Evolutionary conservation across 2,329 filamentous ascomycete species (phyloP).

Genomic region (Xylariales sp.): DNA sequence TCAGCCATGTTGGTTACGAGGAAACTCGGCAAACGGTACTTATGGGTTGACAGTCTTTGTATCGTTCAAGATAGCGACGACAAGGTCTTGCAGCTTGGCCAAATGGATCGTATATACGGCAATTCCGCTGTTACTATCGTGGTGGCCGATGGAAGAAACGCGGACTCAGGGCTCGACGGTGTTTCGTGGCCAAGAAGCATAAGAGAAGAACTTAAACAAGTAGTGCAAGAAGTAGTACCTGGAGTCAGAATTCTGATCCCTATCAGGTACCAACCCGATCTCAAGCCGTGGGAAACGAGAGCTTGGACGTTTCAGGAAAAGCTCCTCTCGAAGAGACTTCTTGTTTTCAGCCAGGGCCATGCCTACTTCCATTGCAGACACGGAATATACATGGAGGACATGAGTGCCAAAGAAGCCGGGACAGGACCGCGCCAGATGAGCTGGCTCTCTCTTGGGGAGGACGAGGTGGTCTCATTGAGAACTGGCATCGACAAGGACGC

Average conservation of each 20-base stretch:
- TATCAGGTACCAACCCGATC: background rate
- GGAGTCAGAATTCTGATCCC: background rate
- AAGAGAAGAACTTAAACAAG: background rate
- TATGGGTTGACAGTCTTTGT: slow-evolving; percentile 2
- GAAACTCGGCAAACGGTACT: background rate
- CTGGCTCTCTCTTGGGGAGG: background rate
- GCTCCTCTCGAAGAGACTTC: background rate
- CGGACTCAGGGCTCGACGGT: slow-evolving; percentile 1
- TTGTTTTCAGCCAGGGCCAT: background rate
- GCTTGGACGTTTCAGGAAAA: slow-evolving; percentile 1
- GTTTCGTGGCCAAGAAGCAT: background rate
- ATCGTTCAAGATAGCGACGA: slow-evolving; percentile 1
- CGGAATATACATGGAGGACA: slow-evolving; percentile 1
- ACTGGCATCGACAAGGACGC: background rate
- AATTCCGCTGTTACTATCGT: slow-evolving; percentile 1
- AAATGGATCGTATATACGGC: background rate
- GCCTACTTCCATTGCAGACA: slow-evolving; percentile 1
- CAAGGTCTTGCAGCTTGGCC: slow-evolving; percentile 1
- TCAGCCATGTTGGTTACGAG: slow-evolving; percentile 1
- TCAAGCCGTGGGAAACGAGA: slow-evolving; percentile 1
- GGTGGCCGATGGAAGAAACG: background rate
- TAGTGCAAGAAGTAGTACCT: slow-evolving; percentile 1
- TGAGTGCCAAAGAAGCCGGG: background rate
- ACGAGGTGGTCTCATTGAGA: background rate
- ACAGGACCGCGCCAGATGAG: background rate